Evolutionary conservation across 2,329 filamentous ascomycete genomes (phyloP).

Genomic region (Helotiales sp.): DNA sequence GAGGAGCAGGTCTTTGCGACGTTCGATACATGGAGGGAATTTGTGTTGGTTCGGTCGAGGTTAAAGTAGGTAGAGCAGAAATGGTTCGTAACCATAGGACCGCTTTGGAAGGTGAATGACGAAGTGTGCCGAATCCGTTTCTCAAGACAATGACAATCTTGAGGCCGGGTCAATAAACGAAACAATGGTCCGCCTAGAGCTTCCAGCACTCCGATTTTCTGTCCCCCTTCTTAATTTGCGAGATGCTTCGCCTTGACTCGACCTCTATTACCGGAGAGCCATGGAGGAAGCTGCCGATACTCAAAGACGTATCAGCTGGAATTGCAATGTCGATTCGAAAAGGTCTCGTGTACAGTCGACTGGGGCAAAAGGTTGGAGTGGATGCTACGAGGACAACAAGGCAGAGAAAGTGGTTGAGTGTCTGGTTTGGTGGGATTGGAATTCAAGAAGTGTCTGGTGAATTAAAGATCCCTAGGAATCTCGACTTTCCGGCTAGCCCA

Average conservation of each 20-base stretch:
- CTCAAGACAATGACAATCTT: not conserved
- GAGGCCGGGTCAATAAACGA: not conserved
- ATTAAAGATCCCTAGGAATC: conserved; percentile 10
- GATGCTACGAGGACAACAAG: not conserved
- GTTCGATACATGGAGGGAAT: conserved; percentile 35
- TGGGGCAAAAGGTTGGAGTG: not conserved
- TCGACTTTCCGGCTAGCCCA: conserved; percentile 13
- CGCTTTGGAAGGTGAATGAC: not conserved
- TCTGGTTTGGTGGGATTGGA: not conserved
- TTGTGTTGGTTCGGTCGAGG: not conserved
- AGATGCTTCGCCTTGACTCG: conserved; percentile 18
- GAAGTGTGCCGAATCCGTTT: not conserved
- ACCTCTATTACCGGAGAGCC: conserved; percentile 25
- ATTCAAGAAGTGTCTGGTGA: not conserved
- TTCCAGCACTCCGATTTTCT: conserved; percentile 18
- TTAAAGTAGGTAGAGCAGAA: not conserved
- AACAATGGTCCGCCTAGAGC: conserved; percentile 15
- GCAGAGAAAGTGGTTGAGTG: not conserved
- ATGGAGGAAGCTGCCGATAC: conserved; percentile 25
- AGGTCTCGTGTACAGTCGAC: not conserved
- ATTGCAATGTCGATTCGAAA: conserved; percentile 5
- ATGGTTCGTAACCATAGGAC: conserved; percentile 1
- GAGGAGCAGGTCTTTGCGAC: conserved; percentile 29
- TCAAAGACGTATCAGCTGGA: conserved; percentile 19
- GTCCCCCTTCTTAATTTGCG: conserved; percentile 13